Conservation (phyloP, 805 yeast genomes). For the Barnettozyma sp. region DNA sequence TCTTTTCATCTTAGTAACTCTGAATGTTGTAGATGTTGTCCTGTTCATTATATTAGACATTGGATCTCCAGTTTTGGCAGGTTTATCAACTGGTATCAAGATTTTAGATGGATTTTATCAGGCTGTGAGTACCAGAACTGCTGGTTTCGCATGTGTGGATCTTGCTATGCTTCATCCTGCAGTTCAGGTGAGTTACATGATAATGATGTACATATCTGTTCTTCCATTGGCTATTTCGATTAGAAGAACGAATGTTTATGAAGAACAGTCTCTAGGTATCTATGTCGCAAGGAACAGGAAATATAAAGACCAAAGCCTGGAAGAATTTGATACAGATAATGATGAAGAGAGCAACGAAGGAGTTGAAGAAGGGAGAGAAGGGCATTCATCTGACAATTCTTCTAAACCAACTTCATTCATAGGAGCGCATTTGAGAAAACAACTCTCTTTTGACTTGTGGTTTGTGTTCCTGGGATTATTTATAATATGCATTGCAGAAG, state of each 20-base stretch:
- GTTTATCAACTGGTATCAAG: constrained; percentile 57
- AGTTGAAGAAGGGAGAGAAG: constrained; percentile 9
- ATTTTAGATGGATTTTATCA: constrained; percentile 82
- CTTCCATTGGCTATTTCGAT: constrained; percentile 94
- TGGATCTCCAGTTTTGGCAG: constrained; percentile 42
- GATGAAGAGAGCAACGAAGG: no score
- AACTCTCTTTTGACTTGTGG: constrained; percentile 93
- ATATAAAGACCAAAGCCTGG: not conserved
- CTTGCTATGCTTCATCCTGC: constrained; percentile 75
- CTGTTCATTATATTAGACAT: constrained; percentile 76
- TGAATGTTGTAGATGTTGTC: constrained; percentile 74
- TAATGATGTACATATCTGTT: constrained; percentile 98
- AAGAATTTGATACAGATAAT: no score
- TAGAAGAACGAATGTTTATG: constrained; percentile 95
- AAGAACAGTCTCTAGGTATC: constrained; percentile 95
- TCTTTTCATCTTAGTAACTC: constrained; percentile 57
- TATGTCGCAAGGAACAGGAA: constrained; percentile 36
- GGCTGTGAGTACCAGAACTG: constrained; percentile 89
- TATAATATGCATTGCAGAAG: constrained; percentile 82
- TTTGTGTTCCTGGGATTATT: constrained; percentile 81
- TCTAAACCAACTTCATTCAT: constrained; percentile 56
- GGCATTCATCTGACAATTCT: constrained; percentile 23
- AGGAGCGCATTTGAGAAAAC: constrained; percentile 84
- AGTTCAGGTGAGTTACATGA: constrained; percentile 84
- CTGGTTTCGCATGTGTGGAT: constrained; percentile 77